These are phyloP conservation scores for Trapa incisa DNA, from an alignment of 345 rosid genomes.

Conservation along the genomic window DNA sequence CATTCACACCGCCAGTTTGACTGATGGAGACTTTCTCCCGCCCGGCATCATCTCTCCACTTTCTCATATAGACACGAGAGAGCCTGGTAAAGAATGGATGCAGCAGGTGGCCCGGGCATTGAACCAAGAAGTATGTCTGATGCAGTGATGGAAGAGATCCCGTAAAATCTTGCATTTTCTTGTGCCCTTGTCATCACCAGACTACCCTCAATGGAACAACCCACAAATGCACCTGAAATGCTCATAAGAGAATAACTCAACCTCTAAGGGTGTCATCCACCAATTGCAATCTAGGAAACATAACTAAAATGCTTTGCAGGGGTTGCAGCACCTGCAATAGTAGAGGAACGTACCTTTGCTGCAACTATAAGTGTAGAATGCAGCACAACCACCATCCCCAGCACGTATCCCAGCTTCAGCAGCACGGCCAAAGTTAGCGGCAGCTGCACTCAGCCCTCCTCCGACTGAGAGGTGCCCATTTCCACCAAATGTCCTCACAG, in stretches of 20 bases:
- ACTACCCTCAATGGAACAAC: slow-evolving; percentile 88
- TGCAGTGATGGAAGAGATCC: slow-evolving; percentile 68
- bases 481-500: slow-evolving; percentile 75
- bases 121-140: slow-evolving; percentile 71
- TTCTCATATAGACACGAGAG: slow-evolving; percentile 61
- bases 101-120: slow-evolving; percentile 77
- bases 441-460: slow-evolving; percentile 93
- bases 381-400: slow-evolving; percentile 89
- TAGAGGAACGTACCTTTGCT: slow-evolving; percentile 60
- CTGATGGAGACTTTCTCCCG: background rate
- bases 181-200: slow-evolving; percentile 52
- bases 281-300: background rate
- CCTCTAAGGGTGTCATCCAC: background rate
- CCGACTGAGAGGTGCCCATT: slow-evolving; percentile 76
- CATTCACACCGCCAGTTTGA: background rate
- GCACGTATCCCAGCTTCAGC: slow-evolving; percentile 84
- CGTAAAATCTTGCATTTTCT: slow-evolving; percentile 75
- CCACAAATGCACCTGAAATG: slow-evolving; percentile 73
- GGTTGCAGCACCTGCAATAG: background rate
- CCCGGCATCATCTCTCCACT: slow-evolving; percentile 20
- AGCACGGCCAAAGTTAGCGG: slow-evolving; percentile 66
- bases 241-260: background rate
- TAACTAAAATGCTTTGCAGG: background rate
- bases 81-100: slow-evolving; percentile 62
- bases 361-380: slow-evolving; percentile 95